Base-by-base conservation (phyloP, 352 stramenopile genomes). In the Elongisporangium anandrum region DNA sequence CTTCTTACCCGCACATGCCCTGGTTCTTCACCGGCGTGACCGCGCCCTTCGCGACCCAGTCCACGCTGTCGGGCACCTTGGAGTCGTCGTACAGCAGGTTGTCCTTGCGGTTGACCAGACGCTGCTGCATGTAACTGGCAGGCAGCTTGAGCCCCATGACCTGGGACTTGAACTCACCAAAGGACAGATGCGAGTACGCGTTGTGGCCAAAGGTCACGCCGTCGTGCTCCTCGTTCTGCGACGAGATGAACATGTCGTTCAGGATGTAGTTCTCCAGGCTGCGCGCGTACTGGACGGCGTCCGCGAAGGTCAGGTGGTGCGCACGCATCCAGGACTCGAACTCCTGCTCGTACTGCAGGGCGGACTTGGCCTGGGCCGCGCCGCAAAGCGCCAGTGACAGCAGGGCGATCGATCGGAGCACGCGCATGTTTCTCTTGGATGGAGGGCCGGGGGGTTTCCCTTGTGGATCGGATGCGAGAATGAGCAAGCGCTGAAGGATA, bases 1-100 rank as follows among this genome's bases (percentile, higher is more conserved):
- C 19, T 4, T 19, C 13, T 20, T 41, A 29, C 16, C 96, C 96
- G 68, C 96, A 99, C 41, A 81, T 70, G 12, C 92, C 97, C 70
- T 99, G 97, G 79, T 99, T 98, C 72, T 99, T 99, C 12, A 99
- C 90, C 4, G 78, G 74, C 12, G 95, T 98, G 8, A 99, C 94
- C n/a, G 77, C 94, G 52, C 97, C 97, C 67, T 98, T 92, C 10
- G 70, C 60, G 50, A 86, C 66, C 97, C 97, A 99, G 77, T 99
- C 95, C 21, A 98, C 71, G n/a, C 76, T 66, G 1, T 90, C 71
- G 0, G 94, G 87, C 13, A 95, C 65, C 4, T 91, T 53, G 39
- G 70, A 63, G 34, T 67, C 57, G 38, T 66, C 38, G 19, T 52
- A 59, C 6, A 73, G 21, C n/a, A 65, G 29, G 41, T 63, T 66